Percentiles rank a stretch among this genome's conserved stretches.
Conservation (phyloP, 1,139 yeast species). For the Pichia kudriavzevii region DNA sequence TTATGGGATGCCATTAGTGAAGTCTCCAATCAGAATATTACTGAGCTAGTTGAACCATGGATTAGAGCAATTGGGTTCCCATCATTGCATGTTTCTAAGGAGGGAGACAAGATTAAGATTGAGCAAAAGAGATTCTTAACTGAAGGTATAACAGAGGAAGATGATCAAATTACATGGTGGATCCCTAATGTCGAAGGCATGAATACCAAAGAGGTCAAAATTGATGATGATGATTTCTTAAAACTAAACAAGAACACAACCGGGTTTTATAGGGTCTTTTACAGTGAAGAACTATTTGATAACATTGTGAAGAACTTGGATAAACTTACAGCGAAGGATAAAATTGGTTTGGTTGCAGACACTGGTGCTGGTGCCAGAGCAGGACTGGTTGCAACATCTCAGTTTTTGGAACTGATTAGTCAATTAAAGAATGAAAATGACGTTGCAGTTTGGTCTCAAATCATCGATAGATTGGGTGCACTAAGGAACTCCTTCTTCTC, state of each 20-base stretch:
- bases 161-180: constrained; percentile 49
- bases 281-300: constrained; percentile 42
- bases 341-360: constrained; percentile 63
- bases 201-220: constrained; percentile 14
- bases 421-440: constrained; percentile 38
- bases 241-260: constrained; percentile 56
- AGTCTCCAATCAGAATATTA: constrained; percentile 40
- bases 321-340: constrained; percentile 48
- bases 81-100: constrained; percentile 32
- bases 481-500: constrained; percentile 43
- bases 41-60: constrained; percentile 44
- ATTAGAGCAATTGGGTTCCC: constrained; percentile 49
- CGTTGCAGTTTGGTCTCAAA: constrained; percentile 61
- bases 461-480: constrained; percentile 38
- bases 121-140: constrained; percentile 51
- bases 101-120: constrained; percentile 31
- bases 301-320: constrained; percentile 37
- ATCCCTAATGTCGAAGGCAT: constrained; percentile 43
- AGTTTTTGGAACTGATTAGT: constrained; percentile 39
- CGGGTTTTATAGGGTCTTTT: constrained; percentile 64
- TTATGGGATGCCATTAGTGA: constrained; percentile 45
- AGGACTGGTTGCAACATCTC: constrained; percentile 46
- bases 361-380: constrained; percentile 53
- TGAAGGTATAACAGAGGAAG: constrained; percentile 40
- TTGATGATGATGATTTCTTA: constrained; percentile 31